Evolutionary conservation across 192 early-diverging fungal species (phyloP), one percentile per base, ranked within the genome.

Genomic region (Borealophlyctis nickersoniae): DNA sequence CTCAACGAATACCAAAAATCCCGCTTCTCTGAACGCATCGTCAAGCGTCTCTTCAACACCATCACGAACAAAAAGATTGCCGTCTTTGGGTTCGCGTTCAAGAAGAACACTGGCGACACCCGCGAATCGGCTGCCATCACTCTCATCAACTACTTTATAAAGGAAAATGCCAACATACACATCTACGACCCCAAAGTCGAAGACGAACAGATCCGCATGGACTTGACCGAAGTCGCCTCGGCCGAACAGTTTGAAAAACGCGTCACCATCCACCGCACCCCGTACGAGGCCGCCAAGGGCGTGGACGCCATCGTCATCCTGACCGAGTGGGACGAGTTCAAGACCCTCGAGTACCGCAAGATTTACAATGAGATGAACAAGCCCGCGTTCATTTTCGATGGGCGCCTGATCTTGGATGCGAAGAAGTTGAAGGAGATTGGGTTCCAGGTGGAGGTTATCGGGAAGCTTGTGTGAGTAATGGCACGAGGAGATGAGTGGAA

Each of bases 291-390:
- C 2, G 75, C 81, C 56, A 75, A 77, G 49, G 81, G 75, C 33
- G 86, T 85, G 29, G 87, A 87, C 74, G 91, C 88, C 2, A 72
- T 92, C 56, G 86, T 92, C 5, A 74, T 95, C 24, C 68, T 87
- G 27, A 93, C 92, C n/a, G 88, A 92, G 53, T 95, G 93, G 93
- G 81, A 88, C 66, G 91, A 92, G 74, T 92, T 93, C 79, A 88
- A 86, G 74, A 75, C 50, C 1, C 66, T 76, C 23, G 88, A 93
- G 70, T 93, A 87, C 76, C 22, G 74, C 49, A 70, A 55, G 55
- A 82, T 91, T 48, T 86, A 82, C 54, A 71, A 72, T 27, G 66
- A 71, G 14, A 91, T 91, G 89, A 76, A 85, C 45, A 89, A 88
- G 70, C 91, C 90, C n/a, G 90, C 90, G 33, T 90, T 84, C 64